These are phyloP conservation scores for Ascochyta fabae DNA, from an alignment of 2,329 filamentous ascomycete genomes.

Conservation along the genomic window DNA sequence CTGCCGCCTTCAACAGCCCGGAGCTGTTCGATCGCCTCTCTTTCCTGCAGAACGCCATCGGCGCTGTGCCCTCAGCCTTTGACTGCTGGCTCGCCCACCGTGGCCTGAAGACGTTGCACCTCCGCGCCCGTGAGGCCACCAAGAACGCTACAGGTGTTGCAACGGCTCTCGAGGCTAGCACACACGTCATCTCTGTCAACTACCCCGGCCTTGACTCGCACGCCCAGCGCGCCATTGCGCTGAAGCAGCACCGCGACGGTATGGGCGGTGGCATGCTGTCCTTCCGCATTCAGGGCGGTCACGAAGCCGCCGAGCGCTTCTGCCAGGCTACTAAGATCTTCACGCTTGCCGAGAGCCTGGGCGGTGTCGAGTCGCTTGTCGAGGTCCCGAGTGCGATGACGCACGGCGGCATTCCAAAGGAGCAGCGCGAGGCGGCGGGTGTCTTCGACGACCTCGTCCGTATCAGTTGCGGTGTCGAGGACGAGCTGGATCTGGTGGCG, in stretches of 20 bases:
- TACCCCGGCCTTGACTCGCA: slow-evolving; percentile 92
- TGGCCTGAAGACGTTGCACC: slow-evolving; percentile 93
- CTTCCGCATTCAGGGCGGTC: slow-evolving; percentile 89
- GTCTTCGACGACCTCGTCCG: slow-evolving; percentile 95
- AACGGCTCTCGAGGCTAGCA: slow-evolving; percentile 75
- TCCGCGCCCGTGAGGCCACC: slow-evolving; percentile 85
- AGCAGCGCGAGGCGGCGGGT: slow-evolving; percentile 88
- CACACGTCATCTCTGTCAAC: slow-evolving; percentile 87
- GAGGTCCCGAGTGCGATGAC: slow-evolving; percentile 97
- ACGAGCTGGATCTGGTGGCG: slow-evolving; percentile 79
- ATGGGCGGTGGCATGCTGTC: slow-evolving; percentile 98
- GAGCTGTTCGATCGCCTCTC: slow-evolving; percentile 76
- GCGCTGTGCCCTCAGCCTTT: slow-evolving; percentile 91
- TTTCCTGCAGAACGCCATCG: slow-evolving; percentile 97
- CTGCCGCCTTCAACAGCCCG: slow-evolving; percentile 91
- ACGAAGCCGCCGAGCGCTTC: slow-evolving; percentile 86
- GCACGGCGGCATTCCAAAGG: slow-evolving; percentile 90
- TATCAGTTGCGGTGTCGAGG: slow-evolving; percentile 93
- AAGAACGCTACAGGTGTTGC: slow-evolving; percentile 82
- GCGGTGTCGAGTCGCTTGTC: slow-evolving; percentile 88
- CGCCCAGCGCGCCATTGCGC: slow-evolving; percentile 81
- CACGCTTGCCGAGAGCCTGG: slow-evolving; percentile 89
- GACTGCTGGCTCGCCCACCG: slow-evolving; percentile 98
- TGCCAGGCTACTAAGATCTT: slow-evolving; percentile 90
- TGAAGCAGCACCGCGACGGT: slow-evolving; percentile 90